These are phyloP conservation scores for Candida palmyrensis DNA, from an alignment of 805 yeast genomes.

Conservation along the genomic window DNA sequence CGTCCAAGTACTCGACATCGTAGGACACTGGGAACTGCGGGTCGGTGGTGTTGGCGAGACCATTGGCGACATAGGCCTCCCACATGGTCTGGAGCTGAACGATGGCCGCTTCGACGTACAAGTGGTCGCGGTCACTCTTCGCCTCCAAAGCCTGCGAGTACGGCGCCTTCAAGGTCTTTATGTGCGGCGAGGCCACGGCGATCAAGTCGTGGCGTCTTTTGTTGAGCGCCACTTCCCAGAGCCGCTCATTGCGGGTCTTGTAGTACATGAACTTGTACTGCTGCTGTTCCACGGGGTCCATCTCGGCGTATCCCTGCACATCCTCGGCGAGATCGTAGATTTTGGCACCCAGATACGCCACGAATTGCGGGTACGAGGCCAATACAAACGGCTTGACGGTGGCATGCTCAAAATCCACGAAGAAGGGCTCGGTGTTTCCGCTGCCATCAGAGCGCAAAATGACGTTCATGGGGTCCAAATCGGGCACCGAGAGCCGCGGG, in stretches of 20 bases:
- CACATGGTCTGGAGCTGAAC: constrained; percentile 65
- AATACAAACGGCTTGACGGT: constrained; percentile 77
- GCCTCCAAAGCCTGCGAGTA: constrained; percentile 56
- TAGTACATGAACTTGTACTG: constrained; percentile 83
- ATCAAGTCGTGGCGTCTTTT: constrained; percentile 60
- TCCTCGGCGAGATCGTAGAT: constrained; percentile 73
- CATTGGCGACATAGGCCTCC: constrained; percentile 58
- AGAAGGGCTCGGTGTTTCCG: constrained; percentile 35
- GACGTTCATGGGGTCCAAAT: constrained; percentile 87
- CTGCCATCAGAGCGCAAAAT: constrained; percentile 36
- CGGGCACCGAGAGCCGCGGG: constrained; percentile 76
- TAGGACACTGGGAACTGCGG: constrained; percentile 54
- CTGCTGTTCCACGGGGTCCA: constrained; percentile 69
- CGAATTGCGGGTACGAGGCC: constrained; percentile 75
- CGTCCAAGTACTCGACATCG: constrained; percentile 53
- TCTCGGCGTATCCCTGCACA: constrained; percentile 59
- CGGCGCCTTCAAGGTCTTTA: constrained; percentile 65
- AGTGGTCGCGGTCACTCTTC: constrained; percentile 52
- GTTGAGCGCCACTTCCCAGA: constrained; percentile 79
- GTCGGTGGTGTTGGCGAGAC: constrained; percentile 43
- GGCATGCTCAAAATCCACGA: constrained; percentile 81
- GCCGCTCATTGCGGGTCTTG: constrained; percentile 85
- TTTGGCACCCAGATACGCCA: constrained; percentile 85
- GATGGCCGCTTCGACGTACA: constrained; percentile 62
- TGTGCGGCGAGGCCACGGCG: constrained; percentile 78